Evolutionary conservation across 2,329 filamentous ascomycete genomes (phyloP).

Genomic region (Elsinoe arachidis): DNA sequence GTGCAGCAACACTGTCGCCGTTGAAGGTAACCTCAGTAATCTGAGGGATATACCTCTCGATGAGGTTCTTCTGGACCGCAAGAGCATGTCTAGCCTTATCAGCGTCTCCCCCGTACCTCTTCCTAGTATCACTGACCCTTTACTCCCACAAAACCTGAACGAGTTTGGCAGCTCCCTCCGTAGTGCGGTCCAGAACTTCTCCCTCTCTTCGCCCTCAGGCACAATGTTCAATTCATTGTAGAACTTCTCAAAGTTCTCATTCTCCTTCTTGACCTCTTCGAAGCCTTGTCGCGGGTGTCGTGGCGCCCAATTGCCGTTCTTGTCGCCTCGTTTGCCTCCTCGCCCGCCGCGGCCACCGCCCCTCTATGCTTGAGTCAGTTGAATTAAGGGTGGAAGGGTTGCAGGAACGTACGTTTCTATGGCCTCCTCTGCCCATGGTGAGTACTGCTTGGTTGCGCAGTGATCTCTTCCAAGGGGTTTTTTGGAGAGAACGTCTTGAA

Average conservation of each 20-base stretch:
- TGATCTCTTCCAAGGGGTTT: background rate
- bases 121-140: constrained; percentile 52
- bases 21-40: constrained; percentile 79
- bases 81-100: constrained; percentile 63
- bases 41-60: constrained; percentile 81
- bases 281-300: constrained; percentile 42
- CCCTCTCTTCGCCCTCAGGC: constrained; percentile 61
- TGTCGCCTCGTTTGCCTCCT: constrained; percentile 21
- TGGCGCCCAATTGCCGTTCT: constrained; percentile 35
- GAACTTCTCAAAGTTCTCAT: constrained; percentile 76
- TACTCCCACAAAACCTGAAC: constrained; percentile 94
- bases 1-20: constrained; percentile 71
- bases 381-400: too few relatives aligned
- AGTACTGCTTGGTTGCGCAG: background rate
- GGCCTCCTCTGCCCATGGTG: background rate
- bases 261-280: constrained; percentile 62
- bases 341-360: constrained; percentile 10
- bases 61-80: constrained; percentile 78
- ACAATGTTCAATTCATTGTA: constrained; percentile 74
- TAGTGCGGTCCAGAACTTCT: constrained; percentile 75
- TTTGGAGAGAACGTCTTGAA: background rate
- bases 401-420: background rate
- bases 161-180: constrained; percentile 86
- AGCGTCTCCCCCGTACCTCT: background rate
- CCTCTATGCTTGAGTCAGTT: constrained; percentile 1